Conservation (phyloP, 306 rosid genomes). For the Ormosia emarginata region DNA sequence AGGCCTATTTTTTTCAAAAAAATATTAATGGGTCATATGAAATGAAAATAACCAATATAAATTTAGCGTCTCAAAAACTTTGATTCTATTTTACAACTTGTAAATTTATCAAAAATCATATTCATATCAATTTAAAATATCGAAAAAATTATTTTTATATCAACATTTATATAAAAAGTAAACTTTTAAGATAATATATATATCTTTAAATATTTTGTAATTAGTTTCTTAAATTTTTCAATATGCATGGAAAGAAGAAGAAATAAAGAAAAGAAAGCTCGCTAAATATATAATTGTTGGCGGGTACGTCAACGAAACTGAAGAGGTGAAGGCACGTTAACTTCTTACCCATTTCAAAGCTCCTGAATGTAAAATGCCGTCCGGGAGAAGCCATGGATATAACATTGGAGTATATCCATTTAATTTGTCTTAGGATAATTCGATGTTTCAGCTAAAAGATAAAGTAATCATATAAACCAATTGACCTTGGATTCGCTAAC, state of each 20-base stretch:
- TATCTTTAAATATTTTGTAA: not conserved
- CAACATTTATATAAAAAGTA: no score
- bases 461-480: not conserved
- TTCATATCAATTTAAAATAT: no score
- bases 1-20: no score
- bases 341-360: not conserved
- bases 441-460: not conserved
- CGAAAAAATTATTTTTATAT: no score
- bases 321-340: not conserved
- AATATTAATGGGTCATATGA: no score
- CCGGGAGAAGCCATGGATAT: not conserved
- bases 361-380: not conserved
- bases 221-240: not conserved
- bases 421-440: not conserved
- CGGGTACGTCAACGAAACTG: not conserved
- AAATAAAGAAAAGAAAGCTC: not conserved
- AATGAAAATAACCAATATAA: no score
- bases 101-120: no score
- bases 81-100: no score
- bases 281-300: not conserved
- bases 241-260: no score
- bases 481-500: not conserved
- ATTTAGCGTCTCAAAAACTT: no score
- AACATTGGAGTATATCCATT: not conserved
- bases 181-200: no score